Evolutionary conservation across 805 yeast species (phyloP), one percentile per base, ranked within the genome.

Genomic region (Candida sanyiensis): DNA sequence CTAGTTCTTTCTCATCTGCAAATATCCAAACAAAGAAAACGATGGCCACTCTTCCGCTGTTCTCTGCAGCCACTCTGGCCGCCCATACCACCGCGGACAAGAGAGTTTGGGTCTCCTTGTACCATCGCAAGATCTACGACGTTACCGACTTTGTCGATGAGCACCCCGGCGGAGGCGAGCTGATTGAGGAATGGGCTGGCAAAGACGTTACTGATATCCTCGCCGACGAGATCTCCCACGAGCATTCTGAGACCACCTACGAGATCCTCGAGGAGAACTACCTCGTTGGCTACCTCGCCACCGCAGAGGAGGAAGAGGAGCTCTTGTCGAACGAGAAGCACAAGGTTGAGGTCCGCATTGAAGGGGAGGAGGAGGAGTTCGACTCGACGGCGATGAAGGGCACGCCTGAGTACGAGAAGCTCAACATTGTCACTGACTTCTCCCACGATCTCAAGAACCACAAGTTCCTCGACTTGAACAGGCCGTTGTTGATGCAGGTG

Each of bases 151-250:
- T 69, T 45, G 48, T 68, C 47, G 72, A 68, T 39, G 72, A 69
- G 47, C 82, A 76, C 56, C 82, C 83, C 19, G 95, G 95, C 57
- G 95, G 95, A 41, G 82, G 80, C 40, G 95, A 85, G 57, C 83
- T 85, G 23, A 67, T 86, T 41, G 62, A 75, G 36, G 95, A 85
- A 50, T 72, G 77, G 56, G 95, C 83, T 23, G 96, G 95, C 31
- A 71, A 72, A 43, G 95, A 87, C 58, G 89, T 88, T 41, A 85
- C 96, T 8, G 75, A 75, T 38, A 78, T 87, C 34, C 73, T 90
- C 72, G 77, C 80, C 7, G 97, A 90, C 54, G 67, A 66, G 16
- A 64, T 65, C 3, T 69, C 80, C 26, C 96, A 89, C 58, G 77
- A 73, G 36, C 96, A 90, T 60, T 79, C 93, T 5, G 90, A 84